Evolutionary conservation across 169 alveolate genomes (phyloP).

Genomic region (Eimeria maxima): DNA sequence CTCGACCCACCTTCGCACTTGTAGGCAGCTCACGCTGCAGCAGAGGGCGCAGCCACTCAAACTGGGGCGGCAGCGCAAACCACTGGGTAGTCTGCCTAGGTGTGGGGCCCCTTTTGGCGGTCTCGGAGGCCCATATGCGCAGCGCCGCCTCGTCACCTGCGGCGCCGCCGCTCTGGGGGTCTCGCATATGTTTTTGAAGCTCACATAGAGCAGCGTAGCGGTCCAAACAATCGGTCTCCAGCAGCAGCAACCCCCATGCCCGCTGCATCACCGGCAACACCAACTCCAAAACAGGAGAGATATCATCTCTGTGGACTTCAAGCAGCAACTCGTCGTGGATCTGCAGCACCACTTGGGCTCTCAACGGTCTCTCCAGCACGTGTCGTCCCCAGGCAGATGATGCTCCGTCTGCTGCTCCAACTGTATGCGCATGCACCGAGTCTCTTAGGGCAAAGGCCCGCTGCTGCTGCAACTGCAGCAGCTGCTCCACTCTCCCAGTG

Average conservation of each 20-base stretch:
- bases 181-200: neutral
- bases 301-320: slow-evolving; percentile 71
- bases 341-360: slow-evolving; percentile 84
- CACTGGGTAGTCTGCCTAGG: neutral
- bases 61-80: slow-evolving; percentile 17
- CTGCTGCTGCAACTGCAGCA: slow-evolving; percentile 51
- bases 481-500: slow-evolving; percentile 59
- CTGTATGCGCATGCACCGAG: neutral
- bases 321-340: slow-evolving; percentile 89
- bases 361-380: slow-evolving; percentile 54
- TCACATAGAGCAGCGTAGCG: slow-evolving; percentile 44
- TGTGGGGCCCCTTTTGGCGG: neutral
- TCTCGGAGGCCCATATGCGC: neutral
- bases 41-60: slow-evolving; percentile 55
- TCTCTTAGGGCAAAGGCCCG: neutral
- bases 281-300: neutral
- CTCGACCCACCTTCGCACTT: slow-evolving; percentile 29
- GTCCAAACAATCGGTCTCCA: slow-evolving; percentile 32
- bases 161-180: neutral
- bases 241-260: slow-evolving; percentile 50
- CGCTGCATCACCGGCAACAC: slow-evolving; percentile 68
- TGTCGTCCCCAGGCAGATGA: neutral
- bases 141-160: neutral
- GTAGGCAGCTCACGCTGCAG: slow-evolving; percentile 66
- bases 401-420: neutral